Conservation (phyloP, 345 rosid species). For the Rhizophora apiculata region DNA sequence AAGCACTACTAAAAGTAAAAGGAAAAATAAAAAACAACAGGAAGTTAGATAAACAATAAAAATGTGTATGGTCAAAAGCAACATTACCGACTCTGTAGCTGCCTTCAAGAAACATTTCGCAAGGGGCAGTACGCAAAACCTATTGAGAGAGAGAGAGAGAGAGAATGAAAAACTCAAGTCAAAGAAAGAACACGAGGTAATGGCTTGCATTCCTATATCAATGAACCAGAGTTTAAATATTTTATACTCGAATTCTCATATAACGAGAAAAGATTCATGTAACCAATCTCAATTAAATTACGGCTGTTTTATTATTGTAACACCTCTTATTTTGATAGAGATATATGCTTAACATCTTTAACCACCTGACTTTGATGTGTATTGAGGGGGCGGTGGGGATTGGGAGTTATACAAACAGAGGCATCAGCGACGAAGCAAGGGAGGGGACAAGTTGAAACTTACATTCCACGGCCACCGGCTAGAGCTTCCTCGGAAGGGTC, state of each 20-base stretch:
- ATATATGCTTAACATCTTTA: no score
- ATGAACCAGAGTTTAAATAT: no score
- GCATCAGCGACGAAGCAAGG: not conserved
- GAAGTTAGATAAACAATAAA: not conserved
- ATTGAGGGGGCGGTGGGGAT: no score
- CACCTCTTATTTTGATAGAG: no score
- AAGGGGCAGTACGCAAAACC: conserved; percentile 71
- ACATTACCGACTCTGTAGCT: conserved; percentile 50
- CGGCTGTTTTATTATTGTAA: no score
- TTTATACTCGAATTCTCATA: no score
- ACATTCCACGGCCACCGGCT: conserved; percentile 79
- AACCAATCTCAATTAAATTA: no score
- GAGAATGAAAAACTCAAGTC: not conserved
- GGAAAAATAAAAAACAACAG: no score
- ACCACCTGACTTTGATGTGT: no score
- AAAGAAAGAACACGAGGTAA: not conserved
- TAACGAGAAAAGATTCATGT: no score
- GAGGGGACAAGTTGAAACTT: conserved; percentile 2
- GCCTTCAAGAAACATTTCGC: conserved; percentile 36
- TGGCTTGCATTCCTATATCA: not conserved
- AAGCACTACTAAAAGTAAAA: no score
- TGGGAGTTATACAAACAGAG: no score
- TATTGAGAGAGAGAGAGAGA: conserved; percentile 5
- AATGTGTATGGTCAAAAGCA: not conserved
- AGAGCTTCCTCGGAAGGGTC: conserved; percentile 72